Base-by-base conservation (phyloP, 331 rosid genomes). In the Saraca asoca region DNA sequence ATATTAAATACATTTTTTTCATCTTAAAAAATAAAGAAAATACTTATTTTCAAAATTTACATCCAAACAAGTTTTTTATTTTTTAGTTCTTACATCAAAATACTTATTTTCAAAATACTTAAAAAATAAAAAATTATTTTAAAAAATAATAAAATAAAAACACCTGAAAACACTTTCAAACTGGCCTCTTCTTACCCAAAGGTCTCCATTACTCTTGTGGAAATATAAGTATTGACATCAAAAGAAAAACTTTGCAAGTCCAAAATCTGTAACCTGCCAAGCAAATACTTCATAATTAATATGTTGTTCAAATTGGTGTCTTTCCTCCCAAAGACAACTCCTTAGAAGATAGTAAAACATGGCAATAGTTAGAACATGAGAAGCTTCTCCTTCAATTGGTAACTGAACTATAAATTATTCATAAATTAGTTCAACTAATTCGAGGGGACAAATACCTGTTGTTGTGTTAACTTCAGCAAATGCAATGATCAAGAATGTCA, bases 121-220 rank as follows among this genome's bases (percentile, higher is more conserved):
- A n/a, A n/a, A n/a, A n/a, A n/a, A n/a, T n/a, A n/a, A n/a, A n/a
- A n/a, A n/a, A n/a, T n/a, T n/a, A n/a, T n/a, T n/a, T n/a, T n/a
- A n/a, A n/a, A n/a, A n/a, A n/a, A n/a, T n/a, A n/a, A n/a, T n/a
- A n/a, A n/a, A n/a, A n/a, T n/a, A n/a, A n/a, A n/a, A n/a, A n/a
- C n/a, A n/a, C n/a, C n/a, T n/a, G n/a, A n/a, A n/a, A n/a, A n/a
- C n/a, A n/a, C n/a, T n/a, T n/a, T n/a, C n/a, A n/a, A n/a, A n/a
- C n/a, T n/a, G n/a, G n/a, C n/a, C n/a, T n/a, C 35, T 49, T 62
- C 87, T 57, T 77, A 91, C 97, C 97, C 97, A 62, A 91, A 91
- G 51, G 95, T 91, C 64, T 95, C 95, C 97, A 91, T 91, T 68
- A 91, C 97, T 66, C 97, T 83, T 31, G 97, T 88, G 69, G 97